These are phyloP conservation scores for Aspergillus indologenus DNA, from an alignment of 495 filamentous ascomycete species.

Conservation along the genomic window DNA sequence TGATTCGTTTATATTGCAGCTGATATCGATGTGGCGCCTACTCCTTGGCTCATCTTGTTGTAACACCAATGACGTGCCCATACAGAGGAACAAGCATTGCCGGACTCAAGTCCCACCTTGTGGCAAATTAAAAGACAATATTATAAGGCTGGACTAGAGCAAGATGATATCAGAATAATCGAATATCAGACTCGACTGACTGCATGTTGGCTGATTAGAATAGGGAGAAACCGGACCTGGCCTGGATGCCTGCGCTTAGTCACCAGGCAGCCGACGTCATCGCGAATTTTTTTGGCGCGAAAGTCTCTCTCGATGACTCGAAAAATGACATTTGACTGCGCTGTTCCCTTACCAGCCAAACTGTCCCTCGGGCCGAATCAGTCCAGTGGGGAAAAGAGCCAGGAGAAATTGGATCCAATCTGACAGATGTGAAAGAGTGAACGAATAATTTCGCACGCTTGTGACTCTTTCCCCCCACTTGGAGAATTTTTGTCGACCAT, in stretches of 20 bases:
- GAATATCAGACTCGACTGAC: not conserved
- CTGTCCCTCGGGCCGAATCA: not conserved
- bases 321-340: constrained; percentile 1
- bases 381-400: not conserved
- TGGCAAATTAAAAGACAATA: not conserved
- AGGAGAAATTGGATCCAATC: not conserved
- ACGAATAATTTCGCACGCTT: constrained; percentile 6
- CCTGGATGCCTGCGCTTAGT: constrained; percentile 19
- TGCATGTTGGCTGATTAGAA: not conserved
- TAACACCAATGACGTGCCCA: not conserved
- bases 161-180: not conserved
- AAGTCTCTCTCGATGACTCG: constrained; percentile 2
- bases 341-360: not conserved
- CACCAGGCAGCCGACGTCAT: constrained; percentile 25
- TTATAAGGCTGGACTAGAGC: not conserved
- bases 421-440: not conserved
- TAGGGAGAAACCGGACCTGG: not conserved
- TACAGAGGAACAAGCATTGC: not conserved
- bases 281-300: constrained; percentile 20
- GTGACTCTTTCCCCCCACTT: not conserved
- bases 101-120: not conserved
- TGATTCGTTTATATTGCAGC: no score
- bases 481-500: constrained; percentile 4
- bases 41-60: not conserved
- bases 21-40: no score